Evolutionary conservation across 1,139 yeast species (phyloP).

Genomic region (Taphrina sp.): DNA sequence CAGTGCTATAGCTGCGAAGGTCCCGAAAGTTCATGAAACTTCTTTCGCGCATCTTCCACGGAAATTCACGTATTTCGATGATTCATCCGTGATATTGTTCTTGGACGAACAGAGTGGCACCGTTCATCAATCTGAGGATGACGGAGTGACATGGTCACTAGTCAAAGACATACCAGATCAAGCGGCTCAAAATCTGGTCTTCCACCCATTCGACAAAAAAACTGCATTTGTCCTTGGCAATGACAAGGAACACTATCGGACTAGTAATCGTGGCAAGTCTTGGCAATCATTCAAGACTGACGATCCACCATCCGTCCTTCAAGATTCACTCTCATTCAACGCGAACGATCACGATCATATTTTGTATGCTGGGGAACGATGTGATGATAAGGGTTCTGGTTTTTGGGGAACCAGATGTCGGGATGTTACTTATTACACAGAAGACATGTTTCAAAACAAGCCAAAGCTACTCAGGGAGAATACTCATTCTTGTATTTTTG

Average conservation of each 20-base stretch:
- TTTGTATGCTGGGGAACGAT: slow-evolving; percentile 48
- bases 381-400: slow-evolving; percentile 43
- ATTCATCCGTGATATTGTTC: slow-evolving; percentile 46
- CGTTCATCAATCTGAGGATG: slow-evolving; percentile 54
- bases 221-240: slow-evolving; percentile 54
- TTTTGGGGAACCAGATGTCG: slow-evolving; percentile 45
- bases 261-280: slow-evolving; percentile 58
- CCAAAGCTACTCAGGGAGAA: slow-evolving; percentile 45
- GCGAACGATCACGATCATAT: slow-evolving; percentile 48
- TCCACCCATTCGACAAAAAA: slow-evolving; percentile 51
- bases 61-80: slow-evolving; percentile 38
- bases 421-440: slow-evolving; percentile 51
- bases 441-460: slow-evolving; percentile 53
- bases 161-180: slow-evolving; percentile 43
- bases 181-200: slow-evolving; percentile 45
- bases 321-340: slow-evolving; percentile 47
- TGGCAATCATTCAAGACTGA: slow-evolving; percentile 53
- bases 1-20: slow-evolving; percentile 24
- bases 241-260: slow-evolving; percentile 51
- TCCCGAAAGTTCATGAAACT: slow-evolving; percentile 33
- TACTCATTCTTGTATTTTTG: slow-evolving; percentile 52
- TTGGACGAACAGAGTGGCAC: slow-evolving; percentile 42
- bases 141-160: slow-evolving; percentile 57
- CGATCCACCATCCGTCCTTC: slow-evolving; percentile 39
- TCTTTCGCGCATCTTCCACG: slow-evolving; percentile 37